Evolutionary conservation across 2,329 filamentous ascomycete species (phyloP), one percentile per base, ranked within the genome.

Genomic region (Aspergillus felis): DNA sequence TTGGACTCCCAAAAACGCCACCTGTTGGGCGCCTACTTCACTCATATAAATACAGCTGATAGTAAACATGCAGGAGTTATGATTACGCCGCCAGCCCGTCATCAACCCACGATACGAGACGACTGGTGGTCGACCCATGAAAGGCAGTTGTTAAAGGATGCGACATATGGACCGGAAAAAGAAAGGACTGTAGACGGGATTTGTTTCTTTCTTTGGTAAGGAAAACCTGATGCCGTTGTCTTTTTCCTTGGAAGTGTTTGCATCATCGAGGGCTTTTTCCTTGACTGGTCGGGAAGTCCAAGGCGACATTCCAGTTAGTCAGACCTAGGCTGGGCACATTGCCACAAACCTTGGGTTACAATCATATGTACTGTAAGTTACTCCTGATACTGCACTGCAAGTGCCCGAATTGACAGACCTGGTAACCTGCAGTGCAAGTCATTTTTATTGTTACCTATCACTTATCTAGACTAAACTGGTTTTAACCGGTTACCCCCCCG

Each of bases 241-340:
- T 38, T 29, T 20, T 51, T 56, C 5, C 28, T 22, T 48, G 12
- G 44, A 28, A 54, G 55, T 60, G 54, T 56, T 47, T 51, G 53
- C 60, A 59, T 63, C 54, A 61, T 58, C 50, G 38, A 56, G 28
- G 25, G 24, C 46, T 12, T 32, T 29, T 27, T 22, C 46, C 24
- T 42, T 55, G 57, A 55, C 44, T 59, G 59, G 59, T 51, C 49
- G 51, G 51, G 50, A 55, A 50, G 28, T 20, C 38, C 28, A 14
- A 38, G 32, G 32, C 32, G 5, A 17, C 32, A 38, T 17, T 38
- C 32, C 32, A 14, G 32, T 35, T 35, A 35, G 32, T 35, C 32
- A 35, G 32, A 35, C 32, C 17, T 6, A 2, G 12, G 32, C 32
- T 35, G 32, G 32, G 32, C 32, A 35, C 32, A 17, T 35, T 35